Evolutionary conservation across 257 asterid genomes (phyloP).

Genomic region (Apocynum venetum): DNA sequence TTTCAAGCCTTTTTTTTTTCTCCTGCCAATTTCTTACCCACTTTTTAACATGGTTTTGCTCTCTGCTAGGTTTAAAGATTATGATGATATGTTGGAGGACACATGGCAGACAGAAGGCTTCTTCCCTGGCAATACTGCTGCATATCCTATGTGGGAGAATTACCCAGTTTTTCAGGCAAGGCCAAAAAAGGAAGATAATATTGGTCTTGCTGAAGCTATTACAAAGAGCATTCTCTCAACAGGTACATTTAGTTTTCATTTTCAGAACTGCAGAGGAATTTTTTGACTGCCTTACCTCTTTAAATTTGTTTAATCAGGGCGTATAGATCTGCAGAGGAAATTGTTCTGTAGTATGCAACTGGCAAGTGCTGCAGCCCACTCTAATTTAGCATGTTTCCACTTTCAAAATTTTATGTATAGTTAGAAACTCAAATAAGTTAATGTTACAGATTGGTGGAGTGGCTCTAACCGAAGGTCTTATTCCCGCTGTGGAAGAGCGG

Average conservation of each 20-base stretch:
- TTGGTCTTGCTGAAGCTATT: constrained; percentile 96
- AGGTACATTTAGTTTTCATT: constrained; percentile 36
- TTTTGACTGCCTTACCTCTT: constrained; percentile 21
- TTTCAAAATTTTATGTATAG: not conserved
- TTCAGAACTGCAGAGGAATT: not conserved
- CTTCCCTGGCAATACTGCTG: constrained; percentile 46
- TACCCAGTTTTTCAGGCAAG: constrained; percentile 66
- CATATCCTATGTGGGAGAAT: constrained; percentile 86
- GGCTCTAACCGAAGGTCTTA: constrained; percentile 73
- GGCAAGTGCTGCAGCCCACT: constrained; percentile 43
- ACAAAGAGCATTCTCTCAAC: constrained; percentile 87
- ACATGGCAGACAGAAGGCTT: constrained; percentile 62
- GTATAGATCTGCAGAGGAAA: constrained; percentile 89
- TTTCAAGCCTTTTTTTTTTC: constrained; percentile 3
- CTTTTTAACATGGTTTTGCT: not conserved
- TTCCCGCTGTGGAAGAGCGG: constrained; percentile 97
- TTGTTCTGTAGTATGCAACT: constrained; percentile 97
- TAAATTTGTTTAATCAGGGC: constrained; percentile 45
- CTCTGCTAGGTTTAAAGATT: constrained; percentile 74
- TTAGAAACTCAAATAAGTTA: constrained; percentile 21
- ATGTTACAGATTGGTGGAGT: constrained; percentile 83
- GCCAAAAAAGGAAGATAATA: constrained; percentile 74
- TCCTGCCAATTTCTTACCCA: not conserved
- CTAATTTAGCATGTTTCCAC: not conserved
- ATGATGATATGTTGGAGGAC: constrained; percentile 95